Conservation (phyloP, 805 yeast species). For the Pichia heedii region DNA sequence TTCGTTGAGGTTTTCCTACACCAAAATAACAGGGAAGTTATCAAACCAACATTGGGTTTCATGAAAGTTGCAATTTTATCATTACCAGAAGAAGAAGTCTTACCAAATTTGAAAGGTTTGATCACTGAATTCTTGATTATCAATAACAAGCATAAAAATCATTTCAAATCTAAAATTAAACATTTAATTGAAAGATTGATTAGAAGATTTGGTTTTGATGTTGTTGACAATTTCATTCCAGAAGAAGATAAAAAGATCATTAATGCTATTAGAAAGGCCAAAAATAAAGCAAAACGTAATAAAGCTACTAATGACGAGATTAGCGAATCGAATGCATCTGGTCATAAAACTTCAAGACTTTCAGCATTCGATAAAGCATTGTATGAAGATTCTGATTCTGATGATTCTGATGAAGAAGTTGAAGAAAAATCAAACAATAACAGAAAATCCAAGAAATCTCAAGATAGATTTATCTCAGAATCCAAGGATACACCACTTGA, state of each 20-base stretch:
- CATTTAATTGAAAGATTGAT: conserved; percentile 88
- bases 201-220: conserved; percentile 84
- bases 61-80: conserved; percentile 81
- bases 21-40: conserved; percentile 86
- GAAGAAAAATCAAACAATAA: conserved; percentile 11
- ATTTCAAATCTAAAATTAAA: conserved; percentile 85
- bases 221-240: conserved; percentile 77
- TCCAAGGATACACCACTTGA: conserved; percentile 71
- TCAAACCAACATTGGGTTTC: conserved; percentile 88
- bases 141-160: conserved; percentile 95
- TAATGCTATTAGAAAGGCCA: conserved; percentile 75
- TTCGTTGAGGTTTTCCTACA: conserved; percentile 87
- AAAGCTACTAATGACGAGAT: conserved; percentile 14
- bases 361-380: conserved; percentile 92
- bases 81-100: conserved; percentile 69
- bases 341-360: conserved; percentile 29
- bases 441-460: conserved; percentile 14
- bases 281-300: conserved; percentile 40
- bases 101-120: conserved; percentile 54
- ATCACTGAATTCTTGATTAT: conserved; percentile 72
- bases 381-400: conserved; percentile 64
- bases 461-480: conserved; percentile 67
- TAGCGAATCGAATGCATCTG: conserved; percentile 15
- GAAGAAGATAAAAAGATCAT: conserved; percentile 81
- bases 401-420: conserved; percentile 40